Evolutionary conservation across 2,329 filamentous ascomycete genomes (phyloP).

Genomic region (Parastagonospora avenae): DNA sequence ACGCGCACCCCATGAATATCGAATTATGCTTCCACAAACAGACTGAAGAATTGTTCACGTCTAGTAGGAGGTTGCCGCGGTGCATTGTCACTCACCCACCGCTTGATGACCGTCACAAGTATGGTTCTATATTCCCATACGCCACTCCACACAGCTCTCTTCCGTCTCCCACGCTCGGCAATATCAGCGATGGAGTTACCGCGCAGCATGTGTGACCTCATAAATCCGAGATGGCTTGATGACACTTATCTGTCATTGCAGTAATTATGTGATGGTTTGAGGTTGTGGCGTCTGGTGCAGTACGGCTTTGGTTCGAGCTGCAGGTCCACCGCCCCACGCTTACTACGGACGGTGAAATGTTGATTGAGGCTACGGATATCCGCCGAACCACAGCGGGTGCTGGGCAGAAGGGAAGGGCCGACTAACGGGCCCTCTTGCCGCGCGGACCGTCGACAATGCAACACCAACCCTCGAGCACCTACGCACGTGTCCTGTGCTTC

Average conservation of each 20-base stretch:
- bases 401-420: no score
- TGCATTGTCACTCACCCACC: no score
- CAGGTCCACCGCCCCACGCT: constrained; percentile 1
- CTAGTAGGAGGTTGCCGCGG: background rate
- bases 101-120: no score
- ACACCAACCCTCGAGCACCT: no score
- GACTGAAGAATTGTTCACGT: constrained; percentile 6
- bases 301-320: background rate
- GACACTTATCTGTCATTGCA: background rate
- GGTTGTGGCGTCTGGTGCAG: no score
- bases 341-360: background rate
- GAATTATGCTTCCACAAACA: no score
- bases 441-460: no score
- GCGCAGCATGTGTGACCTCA: background rate
- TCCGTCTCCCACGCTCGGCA: background rate
- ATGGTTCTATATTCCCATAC: background rate
- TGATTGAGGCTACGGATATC: background rate
- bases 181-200: background rate
- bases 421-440: no score
- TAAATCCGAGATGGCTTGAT: background rate
- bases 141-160: background rate
- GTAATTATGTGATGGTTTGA: background rate
- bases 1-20: no score
- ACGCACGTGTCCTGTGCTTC: no score
- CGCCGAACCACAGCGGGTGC: background rate